Evolutionary conservation across 768 basidiomycete genomes (phyloP), one percentile per base, ranked within the genome.

Genomic region (Lentinula aciculospora): DNA sequence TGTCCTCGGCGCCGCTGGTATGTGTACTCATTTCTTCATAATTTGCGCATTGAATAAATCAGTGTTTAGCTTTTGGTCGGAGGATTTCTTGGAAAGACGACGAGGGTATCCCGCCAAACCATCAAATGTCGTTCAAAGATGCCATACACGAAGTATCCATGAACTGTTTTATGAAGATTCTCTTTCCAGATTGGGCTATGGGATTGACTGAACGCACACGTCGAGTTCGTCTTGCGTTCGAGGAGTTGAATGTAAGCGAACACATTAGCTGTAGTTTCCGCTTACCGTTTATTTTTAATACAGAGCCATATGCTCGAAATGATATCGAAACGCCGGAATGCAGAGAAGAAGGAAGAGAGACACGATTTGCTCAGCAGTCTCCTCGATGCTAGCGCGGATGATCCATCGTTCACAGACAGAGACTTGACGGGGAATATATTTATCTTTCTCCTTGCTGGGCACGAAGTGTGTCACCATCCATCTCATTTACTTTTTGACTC

Each of bases 371-470:
- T 85, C 63, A 78, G 70, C 61, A 78, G 73, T 62, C 70, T 84
- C 21, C 66, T 84, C 34, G 74, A 74, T 59, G 80, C 81, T 6
- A 83, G 79, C 63, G 74, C 76, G 56, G 69, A 70, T 21, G 56
- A 57, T n/a, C 25, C 34, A 19, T n/a, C 40, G 31, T 48, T 57
- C 19, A 57, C 44, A 19, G 56, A 47, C 27, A 47, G 56, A 46
- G 56, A 57, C 28, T 62, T 49, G 31, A 59, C 46, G 73, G 77
- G 74, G 21, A 80, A 80, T 63, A 72, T 78, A n/a, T 80, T 75
- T 54, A 74, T 78, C 19, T 80, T 78, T 58, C 63, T 85, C n/a
- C 65, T 87, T 21, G 85, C 85, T 23, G 84, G 84, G 8, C 81
- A 84, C 58, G 84, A 84, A 71, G 81, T 81, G 57, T 15, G 64